These are phyloP conservation scores for Silene uniflora DNA, from an alignment of 148 eudicot species.

Conservation along the genomic window DNA sequence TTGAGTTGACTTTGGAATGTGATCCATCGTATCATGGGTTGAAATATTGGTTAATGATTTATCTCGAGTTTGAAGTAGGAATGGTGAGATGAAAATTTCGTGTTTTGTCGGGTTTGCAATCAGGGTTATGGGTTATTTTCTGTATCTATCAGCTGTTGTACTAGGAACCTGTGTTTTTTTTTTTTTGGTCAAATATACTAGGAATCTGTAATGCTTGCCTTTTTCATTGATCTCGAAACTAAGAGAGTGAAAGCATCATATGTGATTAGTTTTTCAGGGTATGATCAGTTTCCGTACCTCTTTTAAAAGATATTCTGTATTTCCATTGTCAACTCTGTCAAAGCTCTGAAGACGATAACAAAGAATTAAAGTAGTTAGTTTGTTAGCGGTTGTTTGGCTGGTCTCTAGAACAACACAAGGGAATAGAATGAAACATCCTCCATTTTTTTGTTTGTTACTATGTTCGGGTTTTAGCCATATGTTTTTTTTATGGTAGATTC, in stretches of 20 bases:
- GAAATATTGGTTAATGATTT: not conserved
- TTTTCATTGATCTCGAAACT: not conserved
- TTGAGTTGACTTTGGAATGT: slow-evolving; percentile 24
- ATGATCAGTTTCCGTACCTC: too few relatives aligned
- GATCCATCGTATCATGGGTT: not conserved
- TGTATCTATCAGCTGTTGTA: not conserved
- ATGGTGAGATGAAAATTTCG: not conserved
- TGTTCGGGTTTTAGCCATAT: not conserved
- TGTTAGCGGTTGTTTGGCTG: not conserved
- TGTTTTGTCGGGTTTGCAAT: not conserved
- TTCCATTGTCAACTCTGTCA: not conserved
- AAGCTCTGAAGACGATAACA: not conserved
- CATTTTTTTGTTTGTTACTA: not conserved
- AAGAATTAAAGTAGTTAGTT: not conserved
- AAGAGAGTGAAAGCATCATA: not conserved
- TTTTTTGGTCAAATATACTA: too few relatives aligned
- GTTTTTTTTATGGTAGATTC: not conserved
- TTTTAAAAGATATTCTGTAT: not conserved
- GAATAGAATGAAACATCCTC: not conserved
- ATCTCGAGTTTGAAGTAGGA: not conserved
- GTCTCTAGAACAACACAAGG: too few relatives aligned
- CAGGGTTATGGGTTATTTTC: not conserved
- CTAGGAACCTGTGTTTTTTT: too few relatives aligned
- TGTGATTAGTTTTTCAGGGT: too few relatives aligned
- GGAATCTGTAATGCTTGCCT: not conserved